Percentiles rank a stretch among this genome's conserved stretches.
These are phyloP conservation scores for Hymenoscyphus linearis DNA, from an alignment of 2,329 filamentous ascomycete species.

Conservation along the genomic window DNA sequence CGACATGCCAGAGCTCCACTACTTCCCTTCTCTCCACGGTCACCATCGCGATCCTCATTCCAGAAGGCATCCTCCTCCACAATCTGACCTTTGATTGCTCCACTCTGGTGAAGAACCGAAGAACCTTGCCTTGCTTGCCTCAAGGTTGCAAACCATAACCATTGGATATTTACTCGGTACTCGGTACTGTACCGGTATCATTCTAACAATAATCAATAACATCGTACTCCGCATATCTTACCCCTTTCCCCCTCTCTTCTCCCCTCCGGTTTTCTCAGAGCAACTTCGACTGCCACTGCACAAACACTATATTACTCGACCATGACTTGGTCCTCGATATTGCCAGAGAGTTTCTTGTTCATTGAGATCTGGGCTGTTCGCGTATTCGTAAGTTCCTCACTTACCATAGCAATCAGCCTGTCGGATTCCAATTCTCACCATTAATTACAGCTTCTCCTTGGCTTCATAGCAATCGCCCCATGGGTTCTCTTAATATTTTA, in stretches of 20 bases:
- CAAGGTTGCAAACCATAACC: no score
- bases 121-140: neutral
- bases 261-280: neutral
- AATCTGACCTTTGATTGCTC: neutral
- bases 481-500: conserved; percentile 59
- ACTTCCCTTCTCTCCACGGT: neutral
- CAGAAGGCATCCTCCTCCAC: conserved; percentile 5
- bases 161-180: no score
- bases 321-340: conserved; percentile 64
- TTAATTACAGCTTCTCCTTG: conserved; percentile 51
- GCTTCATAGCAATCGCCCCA: conserved; percentile 54
- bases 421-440: conserved; percentile 5
- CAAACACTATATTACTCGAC: neutral
- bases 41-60: neutral
- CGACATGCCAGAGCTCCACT: conserved; percentile 5
- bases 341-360: conserved; percentile 51
- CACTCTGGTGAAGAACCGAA: neutral
- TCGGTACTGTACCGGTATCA: neutral
- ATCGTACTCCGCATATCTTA: neutral
- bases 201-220: no score
- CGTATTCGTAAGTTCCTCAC: conserved; percentile 48
- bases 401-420: neutral
- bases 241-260: neutral
- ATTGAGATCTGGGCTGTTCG: conserved; percentile 59
- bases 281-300: neutral